Conservation (phyloP, 306 rosid species). For the Dryas drummondii region DNA sequence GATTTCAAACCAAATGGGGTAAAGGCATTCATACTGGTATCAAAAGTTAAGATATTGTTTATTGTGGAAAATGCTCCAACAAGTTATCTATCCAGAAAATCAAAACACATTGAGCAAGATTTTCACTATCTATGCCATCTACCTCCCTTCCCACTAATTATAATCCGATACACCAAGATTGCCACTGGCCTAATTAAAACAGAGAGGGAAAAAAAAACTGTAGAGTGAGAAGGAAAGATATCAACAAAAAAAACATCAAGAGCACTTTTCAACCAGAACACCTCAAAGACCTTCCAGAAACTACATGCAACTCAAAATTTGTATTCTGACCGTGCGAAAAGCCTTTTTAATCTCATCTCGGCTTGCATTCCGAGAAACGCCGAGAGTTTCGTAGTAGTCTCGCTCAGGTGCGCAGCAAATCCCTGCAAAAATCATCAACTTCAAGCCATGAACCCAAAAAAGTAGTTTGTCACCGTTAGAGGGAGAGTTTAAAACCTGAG, state of each 20-base stretch:
- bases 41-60: background rate
- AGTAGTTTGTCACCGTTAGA: background rate
- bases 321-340: conserved; percentile 61
- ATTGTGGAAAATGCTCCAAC: background rate
- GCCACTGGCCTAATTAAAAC: too few relatives aligned
- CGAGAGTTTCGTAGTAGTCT: conserved; percentile 70
- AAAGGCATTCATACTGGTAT: background rate
- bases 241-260: background rate
- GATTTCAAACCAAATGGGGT: background rate
- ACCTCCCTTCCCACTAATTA: background rate
- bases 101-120: background rate
- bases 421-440: conserved; percentile 27
- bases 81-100: background rate
- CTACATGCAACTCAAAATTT: background rate
- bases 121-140: background rate
- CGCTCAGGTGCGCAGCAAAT: conserved; percentile 42
- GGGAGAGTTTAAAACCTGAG: conserved; percentile 49
- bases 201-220: background rate
- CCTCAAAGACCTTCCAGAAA: background rate
- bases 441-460: background rate
- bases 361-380: conserved; percentile 62
- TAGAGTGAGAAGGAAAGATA: too few relatives aligned
- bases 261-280: background rate
- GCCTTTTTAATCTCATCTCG: conserved; percentile 79
- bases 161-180: too few relatives aligned